Base-by-base conservation (phyloP, 2,329 filamentous ascomycete genomes). In the Thielaviopsis euricoi region DNA sequence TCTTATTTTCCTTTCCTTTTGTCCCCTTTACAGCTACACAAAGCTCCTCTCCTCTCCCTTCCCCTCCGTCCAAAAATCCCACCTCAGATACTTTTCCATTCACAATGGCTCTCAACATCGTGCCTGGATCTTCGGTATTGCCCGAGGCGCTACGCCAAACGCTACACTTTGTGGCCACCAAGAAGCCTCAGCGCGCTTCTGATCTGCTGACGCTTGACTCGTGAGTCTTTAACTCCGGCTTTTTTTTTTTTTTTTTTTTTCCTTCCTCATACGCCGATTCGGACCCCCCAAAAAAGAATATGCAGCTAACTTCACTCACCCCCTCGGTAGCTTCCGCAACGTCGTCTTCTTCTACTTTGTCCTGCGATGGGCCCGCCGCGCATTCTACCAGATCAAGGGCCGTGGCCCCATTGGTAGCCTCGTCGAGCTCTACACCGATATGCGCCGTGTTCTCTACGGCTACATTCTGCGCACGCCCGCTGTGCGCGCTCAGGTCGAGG, bases 271-370 rank as follows among this genome's bases (percentile, higher is more conserved):
- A 12, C 21, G 22, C 19, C 26, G 23, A 10, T 22, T 43, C n/a
- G n/a, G n/a, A n/a, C n/a, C n/a, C n/a, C n/a, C n/a, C n/a, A n/a
- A n/a, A n/a, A n/a, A n/a, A 15, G n/a, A 23, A 40, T 15, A 23
- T 40, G n/a, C 33, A 6, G 15, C 55, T 57, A 52, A 57, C 55
- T 13, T 17, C 15, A 15, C 6, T 26, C 37, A 49, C 9, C 23
- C 15, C 9, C 21, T 25, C n/a, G 4, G 5, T 10, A 91, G 88
- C 61, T 67, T 95, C 61, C 87, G 88, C 57, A 95, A 96, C 68
- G 75, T 96, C 60, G 75, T 97, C 65, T 95, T 97, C 70, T 77
- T 90, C 67, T 79, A 95, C 64, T 96, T 97, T 73, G 69, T 96
- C 61, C 74, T 95, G 53, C 85, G 90, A 67, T 86, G 89, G 76